Base-by-base conservation (phyloP, 768 basidiomycete species). In the Mycena sanguinolenta region DNA sequence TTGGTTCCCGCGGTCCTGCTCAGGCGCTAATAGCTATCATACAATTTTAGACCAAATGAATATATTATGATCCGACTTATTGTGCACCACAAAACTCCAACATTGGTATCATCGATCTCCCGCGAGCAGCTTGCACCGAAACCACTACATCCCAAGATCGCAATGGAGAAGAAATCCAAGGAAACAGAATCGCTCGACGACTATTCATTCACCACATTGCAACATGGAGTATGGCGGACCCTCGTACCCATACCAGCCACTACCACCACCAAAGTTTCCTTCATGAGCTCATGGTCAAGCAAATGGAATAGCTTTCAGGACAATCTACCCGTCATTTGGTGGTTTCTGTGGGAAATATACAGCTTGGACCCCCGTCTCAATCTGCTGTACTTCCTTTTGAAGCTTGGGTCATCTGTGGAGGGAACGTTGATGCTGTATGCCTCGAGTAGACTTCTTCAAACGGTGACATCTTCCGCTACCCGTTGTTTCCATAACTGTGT, bases 211-310 rank as follows among this genome's bases (percentile, higher is more conserved):
- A 46, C 66, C 9, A 50, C 67, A 7, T 10, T 66, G 32, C 65
- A 63, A 17, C 49, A 66, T 7, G 70, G 70, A 30, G 49, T 71
- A 21, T 71, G 70, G 70, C 50, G 59, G 2, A 17, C 66, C 4
- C 42, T 71, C 12, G 23, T 71, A 2, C 69, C 58, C 14, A 38
- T 58, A 9, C 32, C 59, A 23, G 19, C 57, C 3, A 30, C 50
- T 1, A 19, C 42, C 4, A 19, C 42, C 4, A 17, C 16, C 23
- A 32, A 34, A 42, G 17, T 61, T n/a, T 28, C n/a, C 10, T 34
- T 23, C 38, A 12, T 6, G 4, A 3, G 16, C 38, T 21, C 32
- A 4, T 44, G 25, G 12, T 25, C 3, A 4, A 30, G 13, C n/a
- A 25, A 42, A 39, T 66, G 52, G 60, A 39, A 27, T 10, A n/a